Evolutionary conservation across 805 yeast species (phyloP).

Genomic region (Candida xiaguanensis): DNA sequence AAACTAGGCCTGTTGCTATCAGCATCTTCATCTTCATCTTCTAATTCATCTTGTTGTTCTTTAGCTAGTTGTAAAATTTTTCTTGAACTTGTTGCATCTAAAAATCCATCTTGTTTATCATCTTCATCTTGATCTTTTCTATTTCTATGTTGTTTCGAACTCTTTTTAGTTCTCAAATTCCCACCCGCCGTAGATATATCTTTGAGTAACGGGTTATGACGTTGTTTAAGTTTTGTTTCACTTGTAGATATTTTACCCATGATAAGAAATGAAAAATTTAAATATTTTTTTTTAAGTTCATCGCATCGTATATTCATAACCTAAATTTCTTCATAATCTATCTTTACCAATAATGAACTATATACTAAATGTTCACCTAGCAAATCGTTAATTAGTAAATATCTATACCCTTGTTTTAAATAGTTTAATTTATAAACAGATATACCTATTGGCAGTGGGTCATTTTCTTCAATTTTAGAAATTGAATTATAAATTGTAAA

Average conservation of each 20-base stretch:
- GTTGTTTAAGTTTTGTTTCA: constrained; percentile 51
- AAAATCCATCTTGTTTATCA: constrained; percentile 55
- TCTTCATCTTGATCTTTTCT: constrained; percentile 30
- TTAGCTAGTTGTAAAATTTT: constrained; percentile 85
- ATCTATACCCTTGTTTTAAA: constrained; percentile 76
- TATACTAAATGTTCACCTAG: constrained; percentile 73
- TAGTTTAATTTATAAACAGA: constrained; percentile 58
- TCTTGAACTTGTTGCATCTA: constrained; percentile 81
- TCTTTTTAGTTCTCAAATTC: constrained; percentile 47
- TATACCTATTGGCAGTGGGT: constrained; percentile 44
- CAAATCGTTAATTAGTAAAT: constrained; percentile 68
- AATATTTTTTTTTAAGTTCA: constrained; percentile 2
- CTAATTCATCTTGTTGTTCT: constrained; percentile 90
- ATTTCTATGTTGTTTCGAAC: constrained; percentile 20
- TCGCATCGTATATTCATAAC: constrained; percentile 7
- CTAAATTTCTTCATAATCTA: constrained; percentile 17
- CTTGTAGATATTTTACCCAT: constrained; percentile 68
- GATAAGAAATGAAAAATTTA: not conserved
- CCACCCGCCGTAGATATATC: constrained; percentile 79
- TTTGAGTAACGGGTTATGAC: constrained; percentile 78
- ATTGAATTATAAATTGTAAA: constrained; percentile 44
- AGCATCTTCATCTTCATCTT: constrained; percentile 42
- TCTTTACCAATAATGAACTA: constrained; percentile 46
- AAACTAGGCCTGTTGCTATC: constrained; percentile 15
- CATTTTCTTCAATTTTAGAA: constrained; percentile 6